Evolutionary conservation across 2,329 filamentous ascomycete genomes (phyloP), one percentile per base, ranked within the genome.

Genomic region (Colletotrichum sp.): DNA sequence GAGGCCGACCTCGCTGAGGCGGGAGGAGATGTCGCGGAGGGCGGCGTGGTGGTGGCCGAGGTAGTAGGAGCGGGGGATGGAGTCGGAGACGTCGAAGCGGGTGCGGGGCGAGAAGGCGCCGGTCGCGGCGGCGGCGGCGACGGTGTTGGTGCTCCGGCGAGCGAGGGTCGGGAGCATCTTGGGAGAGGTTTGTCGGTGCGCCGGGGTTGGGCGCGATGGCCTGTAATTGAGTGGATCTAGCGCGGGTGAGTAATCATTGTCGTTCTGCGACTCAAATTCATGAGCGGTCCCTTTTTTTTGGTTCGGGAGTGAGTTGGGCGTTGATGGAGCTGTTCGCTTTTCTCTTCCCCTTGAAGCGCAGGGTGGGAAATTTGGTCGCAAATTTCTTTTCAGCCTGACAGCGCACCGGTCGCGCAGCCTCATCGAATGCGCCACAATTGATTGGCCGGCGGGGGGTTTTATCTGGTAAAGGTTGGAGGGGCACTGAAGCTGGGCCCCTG

Each of bases 21-120:
- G 90, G 52, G 91, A 91, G 83, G 95, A 95, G 93, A 99, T 98
- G 83, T 95, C 94, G 64, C 90, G 88, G 36, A 98, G 89, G 18
- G 95, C 97, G 12, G 94, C 91, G 76, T 92, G 92, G 88, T 99
- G 97, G 86, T 99, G 97, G 77, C 97, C 97, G 63, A 99, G 90
- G 87, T 95, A 99, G 87, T 99, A 99, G 75, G 96, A 97, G 78
- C 95, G 93, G 52, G 95, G 93, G 77, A 99, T 93, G 68, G 93
- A 94, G 59, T 87, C 81, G 71, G 96, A 93, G 59, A 93, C 87
- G 52, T 93, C 92, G 84, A 98, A 99, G 69, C 87, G 86, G 78
- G 88, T 84, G 80, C 96, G 95, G 30, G 97, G 95, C 57, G 93
- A 84, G 86, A 99, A 98, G 80, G 84, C 57, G 57, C 43, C n/a